Base-by-base conservation (phyloP, 2,329 filamentous ascomycete genomes). In the Stagonosporopsis tanaceti region DNA sequence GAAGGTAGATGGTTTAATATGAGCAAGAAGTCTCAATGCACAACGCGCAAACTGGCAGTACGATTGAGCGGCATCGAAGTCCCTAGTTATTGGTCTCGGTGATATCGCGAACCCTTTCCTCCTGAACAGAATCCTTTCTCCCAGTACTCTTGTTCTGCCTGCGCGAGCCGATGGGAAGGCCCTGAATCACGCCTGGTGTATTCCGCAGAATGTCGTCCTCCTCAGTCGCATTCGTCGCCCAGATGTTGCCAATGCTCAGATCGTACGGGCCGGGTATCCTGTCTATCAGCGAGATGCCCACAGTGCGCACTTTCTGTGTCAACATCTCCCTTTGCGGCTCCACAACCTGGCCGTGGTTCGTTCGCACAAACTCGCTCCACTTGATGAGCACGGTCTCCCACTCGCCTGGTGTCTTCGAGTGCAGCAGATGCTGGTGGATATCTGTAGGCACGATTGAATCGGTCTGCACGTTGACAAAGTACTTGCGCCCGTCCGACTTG, bases 301-400 rank as follows among this genome's bases (percentile, higher is more conserved):
- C 82, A 27, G 89, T 96, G 71, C 87, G 85, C 28, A 99, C 88
- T 76, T 92, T 93, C 69, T 96, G 90, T 61, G 90, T 87, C 74
- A 97, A 79, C 77, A 99, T 89, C 75, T 96, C 93, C 12, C 89
- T 89, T 81, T 98, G 94, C 30, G 95, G 95, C 79, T 98, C 93
- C 5, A 97, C 89, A 1, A 96, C 92, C 68, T 91, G 87, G 6
- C 95, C 95, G 71, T 96, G 87, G 73, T 97, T 98, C 14, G 95
- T 99, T 62, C 95, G 85, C 57, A 99, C 94, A 78, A 99, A 98
- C 64, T 96, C 92, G 67, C 89, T 89, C 85, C 93, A 95, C 61
- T 90, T 90, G 62, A 99, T 89, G 44, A 96, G 77, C n/a, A 97
- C 85, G 1, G 95, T 97, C 82, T 99, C 94, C 95, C 95, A 99